Evolutionary conservation across 495 filamentous ascomycete genomes (phyloP).

Genomic region (Apodospora peruviana): DNA sequence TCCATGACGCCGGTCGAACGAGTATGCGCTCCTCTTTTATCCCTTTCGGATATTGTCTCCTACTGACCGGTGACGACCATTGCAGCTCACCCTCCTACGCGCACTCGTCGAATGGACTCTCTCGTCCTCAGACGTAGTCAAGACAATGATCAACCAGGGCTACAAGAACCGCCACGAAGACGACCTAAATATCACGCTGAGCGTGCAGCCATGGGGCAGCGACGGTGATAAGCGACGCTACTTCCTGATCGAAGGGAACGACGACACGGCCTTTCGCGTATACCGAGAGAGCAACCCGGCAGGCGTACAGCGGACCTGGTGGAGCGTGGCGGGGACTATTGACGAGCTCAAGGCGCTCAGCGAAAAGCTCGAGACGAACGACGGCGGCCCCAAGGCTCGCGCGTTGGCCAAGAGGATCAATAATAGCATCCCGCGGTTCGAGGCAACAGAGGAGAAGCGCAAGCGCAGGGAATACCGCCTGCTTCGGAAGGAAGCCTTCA

Average conservation of each 20-base stretch:
- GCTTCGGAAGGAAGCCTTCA: constrained; percentile 79
- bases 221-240: constrained; percentile 89
- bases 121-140: constrained; percentile 80
- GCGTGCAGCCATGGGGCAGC: constrained; percentile 89
- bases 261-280: constrained; percentile 91
- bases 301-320: constrained; percentile 75
- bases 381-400: constrained; percentile 73
- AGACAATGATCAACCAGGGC: constrained; percentile 71
- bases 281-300: constrained; percentile 89
- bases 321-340: constrained; percentile 84
- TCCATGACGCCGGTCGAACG: constrained; percentile 73
- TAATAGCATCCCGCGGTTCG: constrained; percentile 86
- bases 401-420: constrained; percentile 70
- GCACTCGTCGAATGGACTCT: constrained; percentile 84
- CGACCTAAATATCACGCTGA: constrained; percentile 87
- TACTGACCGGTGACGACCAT: neutral
- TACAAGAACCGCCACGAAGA: constrained; percentile 93
- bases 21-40: constrained; percentile 45
- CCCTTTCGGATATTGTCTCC: neutral
- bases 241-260: constrained; percentile 87
- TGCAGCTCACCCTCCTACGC: constrained; percentile 73
- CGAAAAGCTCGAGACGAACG: constrained; percentile 63
- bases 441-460: constrained; percentile 93
- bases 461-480: constrained; percentile 87
- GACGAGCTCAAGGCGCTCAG: constrained; percentile 75